Percentiles rank a stretch among this genome's conserved stretches.
phyloP scores from a whole-genome alignment of 2,329 filamentous ascomycete species.

The Cladorrhinum sp. region DNA sequence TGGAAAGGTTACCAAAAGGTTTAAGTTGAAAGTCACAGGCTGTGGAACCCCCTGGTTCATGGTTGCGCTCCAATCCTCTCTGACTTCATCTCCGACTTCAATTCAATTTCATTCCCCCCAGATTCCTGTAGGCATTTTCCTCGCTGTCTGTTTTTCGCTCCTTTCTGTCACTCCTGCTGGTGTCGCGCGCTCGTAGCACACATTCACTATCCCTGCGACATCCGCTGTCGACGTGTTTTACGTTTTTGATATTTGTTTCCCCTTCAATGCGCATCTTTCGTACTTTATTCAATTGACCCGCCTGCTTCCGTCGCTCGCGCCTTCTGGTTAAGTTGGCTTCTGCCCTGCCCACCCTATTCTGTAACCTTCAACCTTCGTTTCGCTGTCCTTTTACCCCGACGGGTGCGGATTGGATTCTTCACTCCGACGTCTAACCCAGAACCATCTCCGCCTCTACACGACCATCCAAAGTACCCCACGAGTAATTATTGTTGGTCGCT shows the following conservation, averaged over 20 bases:
- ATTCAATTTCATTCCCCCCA: constrained; percentile 23
- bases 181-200: constrained; percentile 13
- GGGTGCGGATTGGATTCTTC: constrained; percentile 5
- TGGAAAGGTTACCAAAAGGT: neutral
- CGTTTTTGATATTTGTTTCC: neutral
- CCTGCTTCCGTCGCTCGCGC: neutral
- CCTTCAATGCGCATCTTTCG: constrained; percentile 3
- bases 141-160: constrained; percentile 15
- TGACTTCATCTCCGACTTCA: constrained; percentile 30
- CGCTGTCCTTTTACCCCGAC: constrained; percentile 5
- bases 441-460: neutral
- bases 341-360: neutral
- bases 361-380: neutral
- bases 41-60: constrained; percentile 12
- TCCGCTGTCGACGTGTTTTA: neutral
- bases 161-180: constrained; percentile 14
- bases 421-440: constrained; percentile 4
- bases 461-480: neutral
- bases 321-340: constrained; percentile 1
- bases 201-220: constrained; percentile 11
- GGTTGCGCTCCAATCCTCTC: constrained; percentile 18
- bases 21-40: neutral
- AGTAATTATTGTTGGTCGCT: neutral
- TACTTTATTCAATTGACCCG: constrained; percentile 8
- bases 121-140: neutral